Base-by-base conservation (phyloP, 139 green algal species). In the Klebsormidium nitens region DNA sequence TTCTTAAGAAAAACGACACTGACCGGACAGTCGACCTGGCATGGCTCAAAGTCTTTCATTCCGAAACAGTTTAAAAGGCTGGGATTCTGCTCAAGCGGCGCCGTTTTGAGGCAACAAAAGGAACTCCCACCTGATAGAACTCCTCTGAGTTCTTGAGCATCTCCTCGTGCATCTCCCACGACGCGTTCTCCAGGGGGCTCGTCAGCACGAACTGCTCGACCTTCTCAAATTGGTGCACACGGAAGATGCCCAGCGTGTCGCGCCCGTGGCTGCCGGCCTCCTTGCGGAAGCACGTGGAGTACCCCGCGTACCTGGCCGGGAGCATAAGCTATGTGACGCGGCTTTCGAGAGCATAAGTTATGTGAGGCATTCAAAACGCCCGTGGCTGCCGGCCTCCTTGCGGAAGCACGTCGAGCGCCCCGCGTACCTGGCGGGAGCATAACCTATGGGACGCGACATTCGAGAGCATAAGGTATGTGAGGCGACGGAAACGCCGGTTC, bases 221-320 rank as follows among this genome's bases (percentile, higher is more conserved):
- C 82, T 98, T 97, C 72, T 97, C 92, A 82, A 97, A 97, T 78
- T 97, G 91, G 84, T 97, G 91, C 67, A 97, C 90, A 55, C 89
- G 82, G 84, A 95, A 95, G 70, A 95, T 95, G 63, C 89, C 89
- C 28, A 91, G 80, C 14, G 89, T 95, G 84, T 95, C 89, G 6
- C 94, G 72, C 1, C 95, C 94, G 77, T 98, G 95, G 55, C 74
- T 89, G 61, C 95, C 95, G 0, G 86, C 95, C 85, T 99, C 95
- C 84, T 99, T 99, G 38, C 95, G 77, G 88, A 99, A 99, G 86
- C 95, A 99, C 23, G 95, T 97, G 34, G 89, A 96, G 86, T 97
- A 98, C 55, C 95, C 95, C n/a, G 93, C 81, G 71, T 96, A 95
- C 50, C 88, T 88, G 58, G n/a, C n/a, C n/a, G n/a, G n/a, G n/a